Conservation (phyloP, 2,329 filamentous ascomycete genomes). For the Claviceps capensis region DNA sequence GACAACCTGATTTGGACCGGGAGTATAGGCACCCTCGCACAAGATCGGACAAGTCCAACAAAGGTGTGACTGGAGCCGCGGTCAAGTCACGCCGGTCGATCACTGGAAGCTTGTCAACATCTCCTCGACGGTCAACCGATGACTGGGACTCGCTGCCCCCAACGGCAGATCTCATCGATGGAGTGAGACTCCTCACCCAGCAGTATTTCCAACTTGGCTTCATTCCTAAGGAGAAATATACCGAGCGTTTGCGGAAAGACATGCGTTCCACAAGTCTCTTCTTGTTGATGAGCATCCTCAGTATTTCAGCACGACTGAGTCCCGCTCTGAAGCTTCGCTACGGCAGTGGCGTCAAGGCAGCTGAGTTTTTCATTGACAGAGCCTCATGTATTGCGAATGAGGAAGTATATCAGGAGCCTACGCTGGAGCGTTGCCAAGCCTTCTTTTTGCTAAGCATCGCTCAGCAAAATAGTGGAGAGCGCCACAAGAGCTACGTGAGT, state of each 20-base stretch:
- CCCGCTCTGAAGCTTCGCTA: constrained; percentile 32
- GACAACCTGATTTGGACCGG: constrained; percentile 40
- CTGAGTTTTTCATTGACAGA: constrained; percentile 39
- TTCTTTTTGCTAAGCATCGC: constrained; percentile 46
- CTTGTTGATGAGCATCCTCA: constrained; percentile 39
- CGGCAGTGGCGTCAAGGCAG: constrained; percentile 35
- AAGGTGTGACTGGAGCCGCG: constrained; percentile 23
- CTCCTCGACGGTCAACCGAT: constrained; percentile 15
- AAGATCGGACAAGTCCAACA: constrained; percentile 31
- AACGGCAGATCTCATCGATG: constrained; percentile 35
- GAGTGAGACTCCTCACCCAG: constrained; percentile 36
- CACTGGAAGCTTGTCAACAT: constrained; percentile 15
- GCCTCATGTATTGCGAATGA: constrained; percentile 32
- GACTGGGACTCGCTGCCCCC: constrained; percentile 38
- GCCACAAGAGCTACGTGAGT: constrained; percentile 40
- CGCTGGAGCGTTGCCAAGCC: constrained; percentile 41
- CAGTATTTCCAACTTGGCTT: constrained; percentile 48
- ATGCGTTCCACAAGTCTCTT: constrained; percentile 38
- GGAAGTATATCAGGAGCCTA: constrained; percentile 39
- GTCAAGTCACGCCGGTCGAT: constrained; percentile 22
- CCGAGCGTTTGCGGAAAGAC: constrained; percentile 31
- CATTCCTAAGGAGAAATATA: constrained; percentile 39
- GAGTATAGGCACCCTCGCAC: constrained; percentile 41
- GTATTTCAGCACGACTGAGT: constrained; percentile 42
- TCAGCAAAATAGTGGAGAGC: constrained; percentile 41